These are phyloP conservation scores for Moesziomyces antarcticus DNA, from an alignment of 1,284 basidiomycete genomes.

Conservation along the genomic window DNA sequence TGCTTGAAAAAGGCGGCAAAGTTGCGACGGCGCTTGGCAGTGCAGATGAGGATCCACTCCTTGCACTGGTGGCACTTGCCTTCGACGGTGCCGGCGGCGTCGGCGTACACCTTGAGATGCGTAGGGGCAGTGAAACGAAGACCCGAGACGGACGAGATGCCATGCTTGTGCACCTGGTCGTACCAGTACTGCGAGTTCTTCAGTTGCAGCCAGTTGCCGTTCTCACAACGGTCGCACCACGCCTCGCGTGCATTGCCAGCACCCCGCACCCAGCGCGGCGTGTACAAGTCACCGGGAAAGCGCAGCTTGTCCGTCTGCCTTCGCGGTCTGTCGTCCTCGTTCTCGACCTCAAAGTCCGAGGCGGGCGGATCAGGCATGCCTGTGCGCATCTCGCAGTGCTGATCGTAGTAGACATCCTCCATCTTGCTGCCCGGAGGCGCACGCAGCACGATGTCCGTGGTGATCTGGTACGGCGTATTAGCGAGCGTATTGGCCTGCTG, in stretches of 20 bases:
- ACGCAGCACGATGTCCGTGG: constrained; percentile 52
- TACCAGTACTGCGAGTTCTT: constrained; percentile 62
- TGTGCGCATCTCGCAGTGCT: constrained; percentile 47
- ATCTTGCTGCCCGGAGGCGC: constrained; percentile 48
- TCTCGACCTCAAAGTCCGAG: constrained; percentile 45
- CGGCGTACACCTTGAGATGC: constrained; percentile 49
- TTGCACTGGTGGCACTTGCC: constrained; percentile 57
- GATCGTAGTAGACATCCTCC: constrained; percentile 55
- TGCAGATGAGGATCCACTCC: constrained; percentile 57
- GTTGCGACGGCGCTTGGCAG: constrained; percentile 48
- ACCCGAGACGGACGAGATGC: constrained; percentile 53
- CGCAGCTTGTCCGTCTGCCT: constrained; percentile 57
- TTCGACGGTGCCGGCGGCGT: constrained; percentile 49
- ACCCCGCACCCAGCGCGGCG: constrained; percentile 55
- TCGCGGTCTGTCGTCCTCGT: constrained; percentile 47
- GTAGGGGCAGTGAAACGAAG: constrained; percentile 52
- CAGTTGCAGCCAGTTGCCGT: constrained; percentile 56
- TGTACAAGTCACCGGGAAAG: constrained; percentile 55
- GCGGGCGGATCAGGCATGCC: constrained; percentile 44
- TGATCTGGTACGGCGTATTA: constrained; percentile 50
- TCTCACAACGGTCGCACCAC: constrained; percentile 56
- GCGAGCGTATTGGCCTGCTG: constrained; percentile 43
- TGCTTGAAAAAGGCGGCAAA: constrained; percentile 59
- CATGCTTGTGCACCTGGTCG: constrained; percentile 57
- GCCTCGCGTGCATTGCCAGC: constrained; percentile 53